Evolutionary conservation across 2,329 filamentous ascomycete species (phyloP), one percentile per base, ranked within the genome.

Genomic region (Arthrobotrys pseudoclavata): DNA sequence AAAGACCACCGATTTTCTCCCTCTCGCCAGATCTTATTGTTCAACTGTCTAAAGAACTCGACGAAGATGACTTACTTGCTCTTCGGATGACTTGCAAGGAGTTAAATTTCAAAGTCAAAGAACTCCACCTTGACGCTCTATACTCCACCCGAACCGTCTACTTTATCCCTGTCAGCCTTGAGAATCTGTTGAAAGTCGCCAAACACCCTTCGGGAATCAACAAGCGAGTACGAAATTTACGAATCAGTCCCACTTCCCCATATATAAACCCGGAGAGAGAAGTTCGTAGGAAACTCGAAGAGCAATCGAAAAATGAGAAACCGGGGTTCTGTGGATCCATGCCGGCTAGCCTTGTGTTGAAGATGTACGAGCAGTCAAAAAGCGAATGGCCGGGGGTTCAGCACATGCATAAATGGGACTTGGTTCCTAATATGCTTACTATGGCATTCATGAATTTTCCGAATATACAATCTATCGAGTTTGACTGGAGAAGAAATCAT

Each of bases 361-460:
- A 71, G 45, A 71, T 71, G 68, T 71, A 71, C 68, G 68, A 71
- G 37, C 68, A 71, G 15, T 71, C 68, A 4, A 71, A 71, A 48
- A 71, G 48, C 34, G 68, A 71, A 7, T 71, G 68, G 68, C 57
- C 68, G n/a, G 69, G 50, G 20, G 69, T 72, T 31, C 60, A 71
- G 47, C 57, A 71, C 57, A 63, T 71, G 68, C 68, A 52, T 4
- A 40, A 61, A 45, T 71, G 68, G 68, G 68, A 71, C 37, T 29
- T 63, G 45, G 68, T 61, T 3, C 57, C 68, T 7, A 71, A 71
- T 48, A 71, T 71, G 68, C 69, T 72, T 13, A 66, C 60, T 1
- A 53, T 72, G n/a, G 69, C 69, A 3, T 67, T 72, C 15, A 47
- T 63, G 20, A 47, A 61, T 18, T 50, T 72, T 48, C 69, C 69